These are phyloP conservation scores for Fusarium miscanthi DNA, from an alignment of 2,329 filamentous ascomycete species.

Conservation along the genomic window DNA sequence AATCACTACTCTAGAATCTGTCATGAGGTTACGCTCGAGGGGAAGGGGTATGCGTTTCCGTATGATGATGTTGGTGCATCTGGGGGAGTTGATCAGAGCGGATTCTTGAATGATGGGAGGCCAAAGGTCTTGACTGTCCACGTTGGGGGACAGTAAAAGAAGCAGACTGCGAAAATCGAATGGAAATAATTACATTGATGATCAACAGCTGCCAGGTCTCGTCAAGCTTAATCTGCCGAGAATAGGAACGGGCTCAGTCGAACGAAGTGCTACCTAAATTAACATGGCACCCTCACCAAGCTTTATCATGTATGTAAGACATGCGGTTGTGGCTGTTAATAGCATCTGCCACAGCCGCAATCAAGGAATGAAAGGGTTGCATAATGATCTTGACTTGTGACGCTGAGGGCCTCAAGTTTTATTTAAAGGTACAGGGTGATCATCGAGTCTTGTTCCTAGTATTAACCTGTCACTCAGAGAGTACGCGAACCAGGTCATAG, in stretches of 20 bases:
- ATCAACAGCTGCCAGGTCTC: background rate
- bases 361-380: conserved; percentile 22
- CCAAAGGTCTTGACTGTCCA: conserved; percentile 67
- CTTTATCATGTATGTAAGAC: conserved; percentile 3
- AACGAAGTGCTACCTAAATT: background rate
- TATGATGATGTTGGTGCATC: conserved; percentile 74
- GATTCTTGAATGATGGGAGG: conserved; percentile 67
- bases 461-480: background rate
- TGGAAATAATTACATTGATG: background rate
- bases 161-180: background rate
- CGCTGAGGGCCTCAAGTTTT: background rate
- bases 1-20: conserved; percentile 76
- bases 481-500: background rate
- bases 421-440: background rate
- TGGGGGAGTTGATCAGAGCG: conserved; percentile 69
- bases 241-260: background rate
- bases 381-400: background rate
- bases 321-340: conserved; percentile 19
- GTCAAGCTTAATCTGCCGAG: background rate
- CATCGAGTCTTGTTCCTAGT: background rate
- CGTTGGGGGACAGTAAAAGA: conserved; percentile 56
- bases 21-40: conserved; percentile 68
- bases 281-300: background rate
- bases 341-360: conserved; percentile 16
- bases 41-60: conserved; percentile 75